phyloP scores from a whole-genome alignment of 805 yeast species.

The Brettanomyces bruxellensis region DNA sequence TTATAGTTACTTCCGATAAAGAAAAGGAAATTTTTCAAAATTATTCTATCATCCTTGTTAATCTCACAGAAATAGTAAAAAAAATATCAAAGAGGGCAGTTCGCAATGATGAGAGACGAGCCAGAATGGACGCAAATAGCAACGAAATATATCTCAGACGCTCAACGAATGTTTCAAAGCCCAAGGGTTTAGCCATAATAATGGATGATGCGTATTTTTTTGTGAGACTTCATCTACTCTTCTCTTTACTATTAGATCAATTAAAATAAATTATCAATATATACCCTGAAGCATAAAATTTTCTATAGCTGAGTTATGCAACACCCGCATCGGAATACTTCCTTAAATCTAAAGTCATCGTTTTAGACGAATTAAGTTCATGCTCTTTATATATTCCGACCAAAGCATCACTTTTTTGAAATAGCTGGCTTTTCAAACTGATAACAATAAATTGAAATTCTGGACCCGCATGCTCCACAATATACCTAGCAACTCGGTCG shows the following conservation, averaged over 20 bases:
- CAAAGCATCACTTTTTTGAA: constrained; percentile 80
- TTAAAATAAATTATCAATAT: constrained; percentile 3
- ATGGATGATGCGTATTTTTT: constrained; percentile 45
- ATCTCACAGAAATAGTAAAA: constrained; percentile 30
- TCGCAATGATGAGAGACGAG: constrained; percentile 18
- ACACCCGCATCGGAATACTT: constrained; percentile 37
- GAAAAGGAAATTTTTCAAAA: constrained; percentile 43
- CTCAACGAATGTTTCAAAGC: constrained; percentile 38
- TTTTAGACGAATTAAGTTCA: constrained; percentile 57
- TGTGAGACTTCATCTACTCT: constrained; percentile 58
- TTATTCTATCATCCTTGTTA: constrained; percentile 43
- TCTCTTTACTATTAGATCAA: constrained; percentile 37
- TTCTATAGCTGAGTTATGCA: not conserved
- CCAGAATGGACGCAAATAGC: constrained; percentile 20
- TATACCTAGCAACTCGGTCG: constrained; percentile 76
- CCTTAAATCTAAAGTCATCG: constrained; percentile 65
- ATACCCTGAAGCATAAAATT: not conserved
- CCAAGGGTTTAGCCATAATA: constrained; percentile 46
- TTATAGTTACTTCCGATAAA: constrained; percentile 48
- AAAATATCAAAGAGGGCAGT: constrained; percentile 25
- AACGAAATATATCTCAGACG: constrained; percentile 52
- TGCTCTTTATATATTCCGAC: constrained; percentile 91
- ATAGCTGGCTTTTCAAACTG: constrained; percentile 77
- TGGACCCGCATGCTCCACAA: constrained; percentile 64
- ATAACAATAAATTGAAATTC: constrained; percentile 88